Conservation (phyloP, 2,329 filamentous ascomycete species). For the Penicillium freii region DNA sequence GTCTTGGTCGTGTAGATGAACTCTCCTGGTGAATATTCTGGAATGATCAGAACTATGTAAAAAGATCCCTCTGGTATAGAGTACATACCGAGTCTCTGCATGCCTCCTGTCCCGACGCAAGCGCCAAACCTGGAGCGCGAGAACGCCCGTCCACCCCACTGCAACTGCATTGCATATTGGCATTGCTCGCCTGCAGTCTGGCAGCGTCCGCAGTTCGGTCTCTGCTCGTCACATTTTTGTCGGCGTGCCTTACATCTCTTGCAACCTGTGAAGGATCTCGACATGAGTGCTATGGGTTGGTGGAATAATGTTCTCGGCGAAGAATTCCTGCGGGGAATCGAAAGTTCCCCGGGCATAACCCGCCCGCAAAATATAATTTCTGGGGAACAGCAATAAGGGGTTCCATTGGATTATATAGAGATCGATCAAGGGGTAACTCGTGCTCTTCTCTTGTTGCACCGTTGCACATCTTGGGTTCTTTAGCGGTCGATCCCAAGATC, state of each 20-base stretch:
- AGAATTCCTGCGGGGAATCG: constrained; percentile 25
- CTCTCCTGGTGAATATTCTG: constrained; percentile 42
- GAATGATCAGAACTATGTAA: not conserved
- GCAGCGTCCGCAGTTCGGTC: constrained; percentile 43
- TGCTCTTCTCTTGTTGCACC: not conserved
- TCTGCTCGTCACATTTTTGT: constrained; percentile 48
- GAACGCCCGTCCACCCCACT: constrained; percentile 45
- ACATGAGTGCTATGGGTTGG: constrained; percentile 29
- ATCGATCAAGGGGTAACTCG: not conserved
- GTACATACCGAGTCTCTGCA: constrained; percentile 37
- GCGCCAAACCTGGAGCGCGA: constrained; percentile 41
- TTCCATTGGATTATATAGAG: not conserved
- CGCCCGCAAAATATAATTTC: constrained; percentile 14
- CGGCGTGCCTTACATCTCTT: constrained; percentile 46
- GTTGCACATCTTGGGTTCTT: not conserved
- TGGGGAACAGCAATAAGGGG: constrained; percentile 1
- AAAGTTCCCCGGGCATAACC: constrained; percentile 9
- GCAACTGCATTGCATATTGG: constrained; percentile 43
- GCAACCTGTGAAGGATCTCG: constrained; percentile 46
- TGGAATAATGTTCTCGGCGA: constrained; percentile 9
- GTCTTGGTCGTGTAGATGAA: constrained; percentile 40
- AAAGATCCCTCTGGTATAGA: not conserved
- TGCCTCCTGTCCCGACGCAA: constrained; percentile 34
- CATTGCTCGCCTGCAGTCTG: constrained; percentile 38
- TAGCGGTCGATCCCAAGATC: constrained; percentile 26